These are phyloP conservation scores for Skeletonema potamos DNA, from an alignment of 108 stramenopile genomes.

Conservation along the genomic window DNA sequence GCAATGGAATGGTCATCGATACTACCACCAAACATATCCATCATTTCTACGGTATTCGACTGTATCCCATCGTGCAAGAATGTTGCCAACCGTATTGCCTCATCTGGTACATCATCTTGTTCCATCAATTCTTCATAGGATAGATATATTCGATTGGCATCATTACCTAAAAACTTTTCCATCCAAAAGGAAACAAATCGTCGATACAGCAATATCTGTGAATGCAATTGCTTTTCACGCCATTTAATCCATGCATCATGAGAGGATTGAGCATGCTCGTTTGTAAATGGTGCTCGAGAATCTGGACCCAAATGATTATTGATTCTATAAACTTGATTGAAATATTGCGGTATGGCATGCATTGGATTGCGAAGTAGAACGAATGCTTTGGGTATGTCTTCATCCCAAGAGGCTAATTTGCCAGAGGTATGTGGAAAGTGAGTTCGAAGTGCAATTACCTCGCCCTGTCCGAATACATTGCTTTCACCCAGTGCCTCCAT, in stretches of 20 bases:
- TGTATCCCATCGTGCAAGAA: slow-evolving; percentile 19
- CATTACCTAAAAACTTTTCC: slow-evolving; percentile 20
- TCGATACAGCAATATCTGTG: slow-evolving; percentile 27
- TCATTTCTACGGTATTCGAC: slow-evolving; percentile 15
- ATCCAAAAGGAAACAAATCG: slow-evolving; percentile 43
- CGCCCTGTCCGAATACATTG: slow-evolving; percentile 2
- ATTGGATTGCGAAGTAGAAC: slow-evolving; percentile 37
- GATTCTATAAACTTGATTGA: slow-evolving; percentile 25
- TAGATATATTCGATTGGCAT: slow-evolving; percentile 24
- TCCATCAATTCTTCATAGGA: slow-evolving; percentile 25
- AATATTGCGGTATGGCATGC: slow-evolving; percentile 32
- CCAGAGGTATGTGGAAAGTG: slow-evolving; percentile 41
- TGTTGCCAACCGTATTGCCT: slow-evolving; percentile 14
- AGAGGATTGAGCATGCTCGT: slow-evolving; percentile 6
- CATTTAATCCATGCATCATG: slow-evolving; percentile 31
- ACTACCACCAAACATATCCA: background rate
- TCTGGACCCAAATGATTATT: slow-evolving; percentile 25
- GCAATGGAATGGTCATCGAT: slow-evolving; percentile 14
- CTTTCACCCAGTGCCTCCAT: no score
- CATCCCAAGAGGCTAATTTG: slow-evolving; percentile 35
- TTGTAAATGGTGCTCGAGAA: background rate
- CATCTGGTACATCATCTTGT: background rate
- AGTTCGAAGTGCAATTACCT: slow-evolving; percentile 25
- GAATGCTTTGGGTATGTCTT: slow-evolving; percentile 10
- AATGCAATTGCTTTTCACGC: slow-evolving; percentile 24